A percentile compares a stretch with the other conserved stretches of the same genome.
Evolutionary conservation across 306 rosid species (phyloP).

Genomic region (Begonia masoniana): DNA sequence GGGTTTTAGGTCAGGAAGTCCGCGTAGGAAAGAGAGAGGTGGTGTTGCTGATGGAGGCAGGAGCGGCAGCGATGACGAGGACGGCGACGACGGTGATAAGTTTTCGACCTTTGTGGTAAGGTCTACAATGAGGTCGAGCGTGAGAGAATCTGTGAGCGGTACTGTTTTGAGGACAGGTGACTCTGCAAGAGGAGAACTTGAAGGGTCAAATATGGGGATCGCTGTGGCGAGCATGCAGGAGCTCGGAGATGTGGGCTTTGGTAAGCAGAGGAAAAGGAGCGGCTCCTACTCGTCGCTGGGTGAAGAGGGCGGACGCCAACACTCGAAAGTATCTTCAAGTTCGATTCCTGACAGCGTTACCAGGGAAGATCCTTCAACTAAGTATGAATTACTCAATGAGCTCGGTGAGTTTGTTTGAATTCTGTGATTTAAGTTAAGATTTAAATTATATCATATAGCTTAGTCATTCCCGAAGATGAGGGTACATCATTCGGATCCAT

Average conservation of each 20-base stretch:
- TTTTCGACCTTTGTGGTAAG: conserved; percentile 71
- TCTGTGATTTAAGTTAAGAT: not conserved
- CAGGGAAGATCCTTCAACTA: conserved; percentile 79
- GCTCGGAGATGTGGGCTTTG: conserved; percentile 55
- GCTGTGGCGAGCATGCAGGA: conserved; percentile 98
- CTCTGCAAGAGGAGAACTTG: conserved; percentile 3
- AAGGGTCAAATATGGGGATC: conserved; percentile 54
- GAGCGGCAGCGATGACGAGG: conserved; percentile 17
- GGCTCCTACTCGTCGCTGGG: conserved; percentile 46
- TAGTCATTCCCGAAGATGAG: not conserved
- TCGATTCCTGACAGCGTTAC: conserved; percentile 86
- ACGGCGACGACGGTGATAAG: conserved; percentile 25
- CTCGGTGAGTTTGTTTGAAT: conserved; percentile 43
- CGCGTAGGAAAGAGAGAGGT: conserved; percentile 17
- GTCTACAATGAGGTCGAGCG: conserved; percentile 31
- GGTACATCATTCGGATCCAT: too few species aligned
- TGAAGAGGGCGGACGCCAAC: conserved; percentile 33
- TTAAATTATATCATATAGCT: not conserved
- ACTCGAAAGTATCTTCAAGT: conserved; percentile 61
- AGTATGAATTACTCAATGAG: conserved; percentile 91
- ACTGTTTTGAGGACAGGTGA: conserved; percentile 43
- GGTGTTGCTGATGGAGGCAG: conserved; percentile 17
- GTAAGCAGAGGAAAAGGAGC: conserved; percentile 56
- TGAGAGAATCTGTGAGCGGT: conserved; percentile 56
- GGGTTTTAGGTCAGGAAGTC: conserved; percentile 13